These are phyloP conservation scores for Oryza punctata DNA, from an alignment of 176 grass and related monocot species.

Conservation along the genomic window DNA sequence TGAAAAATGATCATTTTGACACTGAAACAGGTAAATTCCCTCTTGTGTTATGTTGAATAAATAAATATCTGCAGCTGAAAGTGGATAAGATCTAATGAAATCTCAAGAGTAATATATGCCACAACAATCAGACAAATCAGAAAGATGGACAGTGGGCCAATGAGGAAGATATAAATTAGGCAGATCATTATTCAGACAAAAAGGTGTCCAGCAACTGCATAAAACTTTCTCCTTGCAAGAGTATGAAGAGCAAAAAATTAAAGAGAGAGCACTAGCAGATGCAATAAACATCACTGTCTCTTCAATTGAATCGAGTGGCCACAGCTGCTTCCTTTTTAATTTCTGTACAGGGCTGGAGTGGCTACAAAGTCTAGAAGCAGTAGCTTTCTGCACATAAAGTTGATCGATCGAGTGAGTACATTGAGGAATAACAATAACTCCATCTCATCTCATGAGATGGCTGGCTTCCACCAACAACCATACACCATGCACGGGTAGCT, in stretches of 20 bases:
- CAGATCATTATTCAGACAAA: conserved; percentile 19
- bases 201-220: conserved; percentile 12
- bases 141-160: not conserved
- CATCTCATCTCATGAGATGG: not conserved
- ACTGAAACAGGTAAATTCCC: not conserved
- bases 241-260: conserved; percentile 31
- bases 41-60: not conserved
- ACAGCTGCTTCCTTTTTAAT: conserved; percentile 7
- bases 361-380: conserved; percentile 7
- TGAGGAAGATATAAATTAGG: not conserved
- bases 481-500: not conserved
- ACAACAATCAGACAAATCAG: not conserved
- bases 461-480: conserved; percentile 29
- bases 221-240: conserved; percentile 17
- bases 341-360: not conserved
- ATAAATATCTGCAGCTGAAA: not conserved
- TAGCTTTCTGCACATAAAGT: conserved; percentile 24
- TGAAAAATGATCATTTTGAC: not conserved
- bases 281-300: conserved; percentile 30
- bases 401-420: not conserved
- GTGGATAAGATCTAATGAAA: conserved; percentile 5
- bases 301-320: conserved; percentile 30
- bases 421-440: not conserved
- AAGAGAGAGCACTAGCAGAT: not conserved
- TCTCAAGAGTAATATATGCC: not conserved